Conservation (phyloP, 352 stramenopile genomes). For the Phytophthora meadii region DNA sequence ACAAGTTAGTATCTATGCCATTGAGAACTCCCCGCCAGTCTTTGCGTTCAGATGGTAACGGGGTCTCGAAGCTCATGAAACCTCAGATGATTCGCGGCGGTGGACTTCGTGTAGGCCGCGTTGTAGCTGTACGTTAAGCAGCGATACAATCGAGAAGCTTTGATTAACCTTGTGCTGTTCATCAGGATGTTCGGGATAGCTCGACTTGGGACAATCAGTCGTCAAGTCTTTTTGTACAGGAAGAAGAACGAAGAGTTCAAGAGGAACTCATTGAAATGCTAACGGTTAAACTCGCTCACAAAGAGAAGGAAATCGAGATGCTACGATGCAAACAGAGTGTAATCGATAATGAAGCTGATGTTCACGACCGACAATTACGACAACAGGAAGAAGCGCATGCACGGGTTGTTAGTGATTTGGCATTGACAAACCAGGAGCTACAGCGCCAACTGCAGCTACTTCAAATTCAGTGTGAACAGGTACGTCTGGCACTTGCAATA, state of each 20-base stretch:
- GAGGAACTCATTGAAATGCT: slow-evolving; percentile 74
- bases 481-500: slow-evolving; percentile 13
- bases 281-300: slow-evolving; percentile 62
- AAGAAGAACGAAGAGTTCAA: slow-evolving; percentile 63
- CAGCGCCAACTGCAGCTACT: slow-evolving; percentile 45
- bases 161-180: background rate
- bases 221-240: slow-evolving; percentile 38
- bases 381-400: slow-evolving; percentile 38
- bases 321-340: slow-evolving; percentile 44
- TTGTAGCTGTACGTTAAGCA: slow-evolving; percentile 52
- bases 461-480: slow-evolving; percentile 49
- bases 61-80: slow-evolving; percentile 8
- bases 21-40: slow-evolving; percentile 25
- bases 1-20: slow-evolving; percentile 19
- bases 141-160: background rate
- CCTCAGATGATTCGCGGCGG: slow-evolving; percentile 42
- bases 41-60: slow-evolving; percentile 7
- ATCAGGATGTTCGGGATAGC: slow-evolving; percentile 43
- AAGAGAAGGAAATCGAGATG: slow-evolving; percentile 67
- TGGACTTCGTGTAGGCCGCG: slow-evolving; percentile 55
- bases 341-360: slow-evolving; percentile 25
- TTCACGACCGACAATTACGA: slow-evolving; percentile 32
- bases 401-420: slow-evolving; percentile 28
- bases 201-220: slow-evolving; percentile 19
- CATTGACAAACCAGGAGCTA: slow-evolving; percentile 44